A percentile compares a stretch with the other conserved stretches of the same genome.
Evolutionary conservation across 192 early-diverging fungal genomes (phyloP).

Genomic region (Coemansia sp.): DNA sequence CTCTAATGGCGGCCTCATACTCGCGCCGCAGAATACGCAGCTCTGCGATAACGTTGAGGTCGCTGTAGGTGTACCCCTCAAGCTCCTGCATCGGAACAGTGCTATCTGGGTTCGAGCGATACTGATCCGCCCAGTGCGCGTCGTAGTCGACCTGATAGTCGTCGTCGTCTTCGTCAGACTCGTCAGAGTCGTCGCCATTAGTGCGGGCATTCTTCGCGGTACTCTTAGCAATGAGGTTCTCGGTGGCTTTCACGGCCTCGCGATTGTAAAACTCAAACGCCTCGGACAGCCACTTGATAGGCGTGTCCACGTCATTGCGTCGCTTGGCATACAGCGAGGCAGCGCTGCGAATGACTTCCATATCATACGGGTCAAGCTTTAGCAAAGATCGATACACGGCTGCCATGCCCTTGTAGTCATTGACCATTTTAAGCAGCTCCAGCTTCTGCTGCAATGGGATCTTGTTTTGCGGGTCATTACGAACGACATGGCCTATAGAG

Average conservation of each 20-base stretch:
- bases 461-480: constrained; percentile 64
- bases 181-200: not conserved
- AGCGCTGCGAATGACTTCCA: constrained; percentile 67
- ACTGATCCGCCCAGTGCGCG: constrained; percentile 47
- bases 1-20: constrained; percentile 70
- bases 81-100: constrained; percentile 53
- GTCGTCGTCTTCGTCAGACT: constrained; percentile 2
- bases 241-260: constrained; percentile 64
- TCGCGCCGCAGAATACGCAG: constrained; percentile 80
- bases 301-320: constrained; percentile 40
- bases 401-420: constrained; percentile 59
- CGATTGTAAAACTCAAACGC: constrained; percentile 57
- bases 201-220: constrained; percentile 10
- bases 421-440: constrained; percentile 62
- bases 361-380: constrained; percentile 64
- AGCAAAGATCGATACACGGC: constrained; percentile 64
- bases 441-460: constrained; percentile 74
- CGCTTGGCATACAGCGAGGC: constrained; percentile 60
- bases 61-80: constrained; percentile 71
- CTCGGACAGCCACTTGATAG: constrained; percentile 38
- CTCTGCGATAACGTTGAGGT: constrained; percentile 86
- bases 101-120: constrained; percentile 15
- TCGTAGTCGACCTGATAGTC: constrained; percentile 4
- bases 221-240: constrained; percentile 57
- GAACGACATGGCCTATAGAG: constrained; percentile 72